These are phyloP conservation scores for Ascochyta lentis DNA, from an alignment of 2,329 filamentous ascomycete genomes.

Conservation along the genomic window DNA sequence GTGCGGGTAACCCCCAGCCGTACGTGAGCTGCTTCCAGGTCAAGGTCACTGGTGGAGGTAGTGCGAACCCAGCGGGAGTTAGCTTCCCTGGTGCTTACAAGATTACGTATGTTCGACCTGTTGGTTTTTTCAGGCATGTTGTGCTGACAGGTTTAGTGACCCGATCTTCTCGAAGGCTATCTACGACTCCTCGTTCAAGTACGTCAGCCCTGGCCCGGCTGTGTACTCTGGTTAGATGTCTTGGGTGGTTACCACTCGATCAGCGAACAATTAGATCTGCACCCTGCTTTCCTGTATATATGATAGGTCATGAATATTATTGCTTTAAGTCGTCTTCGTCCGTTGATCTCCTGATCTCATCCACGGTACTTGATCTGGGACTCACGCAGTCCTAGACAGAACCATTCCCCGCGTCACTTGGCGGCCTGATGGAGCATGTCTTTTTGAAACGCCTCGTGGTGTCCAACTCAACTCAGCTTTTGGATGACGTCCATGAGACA, in stretches of 20 bases:
- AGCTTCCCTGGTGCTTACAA: constrained; percentile 47
- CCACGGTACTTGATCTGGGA: no score
- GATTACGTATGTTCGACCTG: constrained; percentile 21
- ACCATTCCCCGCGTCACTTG: no score
- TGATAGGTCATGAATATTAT: background rate
- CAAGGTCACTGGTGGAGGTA: constrained; percentile 46
- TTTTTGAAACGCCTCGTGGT: no score
- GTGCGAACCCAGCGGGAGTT: constrained; percentile 42
- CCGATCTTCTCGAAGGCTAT: constrained; percentile 44
- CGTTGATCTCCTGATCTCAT: no score
- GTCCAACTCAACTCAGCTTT: no score
- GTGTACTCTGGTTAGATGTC: constrained; percentile 39
- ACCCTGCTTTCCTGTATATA: background rate
- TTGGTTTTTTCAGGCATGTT: background rate
- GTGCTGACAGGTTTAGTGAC: constrained; percentile 29
- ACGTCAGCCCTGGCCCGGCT: constrained; percentile 43
- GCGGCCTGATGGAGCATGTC: no score
- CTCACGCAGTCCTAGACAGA: no score
- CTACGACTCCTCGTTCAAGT: constrained; percentile 44
- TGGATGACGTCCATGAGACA: no score
- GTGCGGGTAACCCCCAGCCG: constrained; percentile 40
- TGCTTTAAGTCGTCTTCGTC: no score
- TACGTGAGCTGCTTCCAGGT: constrained; percentile 49
- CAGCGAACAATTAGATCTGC: background rate
- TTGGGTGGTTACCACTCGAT: no score